A percentile compares a stretch with the other conserved stretches of the same genome.
phyloP scores from a whole-genome alignment of 2,329 filamentous ascomycete species.

The Boeremia exigua region DNA sequence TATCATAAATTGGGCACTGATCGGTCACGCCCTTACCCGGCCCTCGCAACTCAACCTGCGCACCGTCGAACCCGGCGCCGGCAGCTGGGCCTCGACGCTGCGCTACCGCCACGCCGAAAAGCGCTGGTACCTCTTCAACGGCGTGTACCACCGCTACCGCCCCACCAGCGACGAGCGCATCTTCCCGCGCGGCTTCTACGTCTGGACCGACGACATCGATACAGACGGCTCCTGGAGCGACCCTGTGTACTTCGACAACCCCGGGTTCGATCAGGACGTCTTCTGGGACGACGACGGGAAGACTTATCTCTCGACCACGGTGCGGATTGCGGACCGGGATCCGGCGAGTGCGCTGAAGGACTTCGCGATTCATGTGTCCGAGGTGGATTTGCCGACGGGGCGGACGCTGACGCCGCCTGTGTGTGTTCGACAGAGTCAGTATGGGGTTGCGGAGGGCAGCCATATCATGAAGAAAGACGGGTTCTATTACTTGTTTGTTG shows the following conservation, averaged over 20 bases:
- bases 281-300: conserved; percentile 64
- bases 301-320: conserved; percentile 49
- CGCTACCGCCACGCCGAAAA: conserved; percentile 21
- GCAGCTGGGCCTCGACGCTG: conserved; percentile 32
- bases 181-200: conserved; percentile 58
- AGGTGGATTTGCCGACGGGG: conserved; percentile 42
- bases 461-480: conserved; percentile 40
- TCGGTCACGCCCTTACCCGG: conserved; percentile 46
- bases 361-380: conserved; percentile 39
- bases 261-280: conserved; percentile 33
- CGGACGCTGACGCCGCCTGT: conserved; percentile 23
- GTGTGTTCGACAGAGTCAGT: conserved; percentile 31
- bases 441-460: conserved; percentile 42
- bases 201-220: conserved; percentile 30
- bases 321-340: conserved; percentile 22
- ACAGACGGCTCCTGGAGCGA: conserved; percentile 27
- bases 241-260: conserved; percentile 32
- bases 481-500: conserved; percentile 38
- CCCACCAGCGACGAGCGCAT: conserved; percentile 41
- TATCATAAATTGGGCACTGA: conserved; percentile 58
- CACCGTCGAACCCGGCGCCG: conserved; percentile 34
- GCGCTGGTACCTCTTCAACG: conserved; percentile 30
- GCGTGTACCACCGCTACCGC: conserved; percentile 34
- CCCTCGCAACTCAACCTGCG: conserved; percentile 45
- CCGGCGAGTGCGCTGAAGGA: conserved; percentile 27